phyloP scores from a whole-genome alignment of 2,329 filamentous ascomycete genomes.

The Hypoxylon sp. region DNA sequence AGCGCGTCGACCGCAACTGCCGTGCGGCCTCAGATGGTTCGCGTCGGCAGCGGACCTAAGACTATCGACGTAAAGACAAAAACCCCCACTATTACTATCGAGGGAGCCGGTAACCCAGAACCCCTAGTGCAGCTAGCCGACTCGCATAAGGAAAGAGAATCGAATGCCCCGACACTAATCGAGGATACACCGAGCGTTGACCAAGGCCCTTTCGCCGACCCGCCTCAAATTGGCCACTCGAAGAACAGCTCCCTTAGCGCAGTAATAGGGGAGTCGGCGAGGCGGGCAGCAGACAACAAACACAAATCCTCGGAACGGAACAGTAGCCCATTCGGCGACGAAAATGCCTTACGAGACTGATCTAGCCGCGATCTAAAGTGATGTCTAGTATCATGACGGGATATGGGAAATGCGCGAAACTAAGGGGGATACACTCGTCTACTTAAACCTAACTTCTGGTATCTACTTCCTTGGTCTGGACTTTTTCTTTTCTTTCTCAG shows the following conservation, averaged over 20 bases:
- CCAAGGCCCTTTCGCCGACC: slow-evolving; percentile 73
- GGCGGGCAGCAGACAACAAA: slow-evolving; percentile 58
- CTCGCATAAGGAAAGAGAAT: slow-evolving; percentile 54
- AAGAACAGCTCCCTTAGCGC: slow-evolving; percentile 67
- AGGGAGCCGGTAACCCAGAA: slow-evolving; percentile 43
- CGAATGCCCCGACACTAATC: slow-evolving; percentile 64
- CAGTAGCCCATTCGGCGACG: slow-evolving; percentile 54
- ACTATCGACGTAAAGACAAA: slow-evolving; percentile 55
- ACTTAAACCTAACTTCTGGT: slow-evolving; percentile 42
- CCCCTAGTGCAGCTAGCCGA: slow-evolving; percentile 41
- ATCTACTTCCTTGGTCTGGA: slow-evolving; percentile 47
- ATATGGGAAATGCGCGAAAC: slow-evolving; percentile 42
- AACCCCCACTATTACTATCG: slow-evolving; percentile 42
- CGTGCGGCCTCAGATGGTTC: slow-evolving; percentile 72
- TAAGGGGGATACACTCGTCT: slow-evolving; percentile 36
- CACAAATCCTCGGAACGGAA: slow-evolving; percentile 50
- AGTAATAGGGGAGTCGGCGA: slow-evolving; percentile 69
- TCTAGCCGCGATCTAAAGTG: slow-evolving; percentile 33
- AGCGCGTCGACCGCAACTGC: slow-evolving; percentile 70
- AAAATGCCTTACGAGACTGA: slow-evolving; percentile 54
- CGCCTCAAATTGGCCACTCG: slow-evolving; percentile 58
- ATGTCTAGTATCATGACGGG: slow-evolving; percentile 43
- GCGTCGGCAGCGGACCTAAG: slow-evolving; percentile 66
- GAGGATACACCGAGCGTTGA: slow-evolving; percentile 66
- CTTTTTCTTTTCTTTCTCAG: slow-evolving; percentile 32